Conservation (phyloP, 2,329 filamentous ascomycete genomes). For the Coniochaeta sp. region DNA sequence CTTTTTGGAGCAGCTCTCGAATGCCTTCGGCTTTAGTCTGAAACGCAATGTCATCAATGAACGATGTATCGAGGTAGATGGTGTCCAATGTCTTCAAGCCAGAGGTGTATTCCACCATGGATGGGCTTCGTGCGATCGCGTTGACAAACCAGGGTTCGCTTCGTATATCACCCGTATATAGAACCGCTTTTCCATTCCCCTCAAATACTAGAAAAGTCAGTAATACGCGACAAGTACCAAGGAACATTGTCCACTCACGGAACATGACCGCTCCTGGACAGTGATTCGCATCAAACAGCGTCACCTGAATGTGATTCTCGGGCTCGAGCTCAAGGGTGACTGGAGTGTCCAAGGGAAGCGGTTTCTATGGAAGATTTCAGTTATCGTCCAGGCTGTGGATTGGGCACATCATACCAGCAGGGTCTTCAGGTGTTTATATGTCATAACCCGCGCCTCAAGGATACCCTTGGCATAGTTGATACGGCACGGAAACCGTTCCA, state of each 20-base stretch:
- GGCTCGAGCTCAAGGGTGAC: conserved; percentile 68
- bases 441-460: conserved; percentile 64
- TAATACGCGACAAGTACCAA: no score
- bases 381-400: no score
- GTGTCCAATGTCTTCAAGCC: conserved; percentile 64
- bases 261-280: conserved; percentile 91
- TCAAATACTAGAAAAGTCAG: conserved; percentile 55
- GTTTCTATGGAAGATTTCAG: conserved; percentile 44
- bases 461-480: conserved; percentile 76
- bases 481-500: conserved; percentile 72
- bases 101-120: conserved; percentile 64
- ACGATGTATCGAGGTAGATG: conserved; percentile 86
- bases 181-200: conserved; percentile 58
- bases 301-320: conserved; percentile 65
- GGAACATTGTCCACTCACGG: conserved; percentile 28
- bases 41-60: conserved; percentile 40
- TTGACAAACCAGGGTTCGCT: conserved; percentile 84
- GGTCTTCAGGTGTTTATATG: conserved; percentile 67
- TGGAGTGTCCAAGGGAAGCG: conserved; percentile 75
- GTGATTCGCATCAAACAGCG: conserved; percentile 85
- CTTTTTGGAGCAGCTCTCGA: conserved; percentile 61
- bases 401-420: conserved; percentile 43
- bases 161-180: conserved; percentile 87
- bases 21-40: conserved; percentile 68
- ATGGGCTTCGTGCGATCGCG: conserved; percentile 60